Base-by-base conservation (phyloP, 805 yeast species). In the Candida hispaniensis region DNA sequence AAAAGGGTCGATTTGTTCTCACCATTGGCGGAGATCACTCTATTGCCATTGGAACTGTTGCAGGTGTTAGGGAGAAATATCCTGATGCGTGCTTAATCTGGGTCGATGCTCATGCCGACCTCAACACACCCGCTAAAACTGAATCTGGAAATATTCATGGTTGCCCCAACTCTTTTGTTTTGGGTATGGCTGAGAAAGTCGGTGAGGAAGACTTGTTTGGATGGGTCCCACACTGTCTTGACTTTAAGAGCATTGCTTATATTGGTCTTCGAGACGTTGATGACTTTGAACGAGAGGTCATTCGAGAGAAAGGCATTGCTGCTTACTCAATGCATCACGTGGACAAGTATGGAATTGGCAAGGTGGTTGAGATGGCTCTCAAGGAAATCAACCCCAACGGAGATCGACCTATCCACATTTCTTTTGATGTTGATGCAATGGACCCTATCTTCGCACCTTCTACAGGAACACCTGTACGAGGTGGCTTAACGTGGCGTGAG, bases 81-180 rank as follows among this genome's bases (percentile, higher is more conserved):
- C 94, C 95, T 12, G 83, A 86, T 47, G 83, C 94, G 16, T 85
- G 94, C 50, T 65, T 88, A 23, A 55, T 88, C 43, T 88, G 98
- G 98, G 78, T 88, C 48, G 98, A 88, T 59, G 98, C 98, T 0
- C 98, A 88, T 56, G 95, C 97, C 12, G 98, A 88, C 56, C 78
- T 91, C 54, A 91, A 91, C 64, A 79, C 96, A 1, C 81, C 94
- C 7, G 64, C 66, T 20, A 73, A 83, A 6, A 75, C 96, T 2
- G 78, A 69, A 17, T 73, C 88, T 6, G 97, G 97, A 25, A 91
- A 88, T 57, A 65, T 88, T 48, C 98, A 88, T 56, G 98, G 98
- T 5, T 86, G 96, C 56, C 98, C 98, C 2, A 83, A 88, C 20
- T 73, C 94, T 3, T 91, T 91, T 54, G 63, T 88, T 39, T 64